Percentiles rank a stretch among this genome's conserved stretches.
Evolutionary conservation across 2,329 filamentous ascomycete species (phyloP).

Genomic region (Tolypocladium sp.): DNA sequence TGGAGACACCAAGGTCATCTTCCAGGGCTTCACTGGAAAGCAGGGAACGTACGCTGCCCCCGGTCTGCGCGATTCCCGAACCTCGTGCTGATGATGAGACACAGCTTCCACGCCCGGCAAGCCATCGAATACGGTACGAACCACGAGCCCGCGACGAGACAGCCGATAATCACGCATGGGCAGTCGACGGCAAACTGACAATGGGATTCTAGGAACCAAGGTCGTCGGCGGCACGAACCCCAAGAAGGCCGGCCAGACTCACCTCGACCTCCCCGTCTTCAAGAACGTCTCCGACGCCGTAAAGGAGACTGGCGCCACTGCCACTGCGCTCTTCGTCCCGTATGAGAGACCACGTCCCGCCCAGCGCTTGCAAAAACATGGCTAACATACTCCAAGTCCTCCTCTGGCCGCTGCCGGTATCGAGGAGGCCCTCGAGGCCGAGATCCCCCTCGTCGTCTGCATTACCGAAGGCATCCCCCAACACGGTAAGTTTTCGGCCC

Average conservation of each 20-base stretch:
- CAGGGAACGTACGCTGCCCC: constrained; percentile 67
- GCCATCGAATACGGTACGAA: constrained; percentile 92
- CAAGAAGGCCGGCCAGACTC: constrained; percentile 89
- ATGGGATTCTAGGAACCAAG: constrained; percentile 62
- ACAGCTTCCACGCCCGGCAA: constrained; percentile 92
- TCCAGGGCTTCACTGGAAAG: constrained; percentile 95
- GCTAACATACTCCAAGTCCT: constrained; percentile 48
- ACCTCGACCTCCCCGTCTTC: constrained; percentile 90
- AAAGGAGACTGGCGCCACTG: constrained; percentile 81
- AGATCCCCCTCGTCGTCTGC: constrained; percentile 91
- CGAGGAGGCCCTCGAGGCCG: constrained; percentile 88
- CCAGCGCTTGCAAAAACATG: not conserved
- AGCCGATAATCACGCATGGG: not conserved
- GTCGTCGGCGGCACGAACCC: constrained; percentile 98
- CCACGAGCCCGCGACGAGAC: constrained; percentile 8
- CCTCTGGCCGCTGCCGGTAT: constrained; percentile 90
- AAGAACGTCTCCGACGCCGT: constrained; percentile 80
- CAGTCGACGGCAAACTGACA: constrained; percentile 12
- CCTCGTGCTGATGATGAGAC: constrained; percentile 7
- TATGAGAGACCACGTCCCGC: constrained; percentile 33
- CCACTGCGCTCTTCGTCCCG: constrained; percentile 95
- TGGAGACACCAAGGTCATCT: constrained; percentile 86
- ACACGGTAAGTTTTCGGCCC: constrained; percentile 57
- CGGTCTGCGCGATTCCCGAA: not conserved
- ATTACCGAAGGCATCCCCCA: constrained; percentile 98